These are phyloP conservation scores for Ambispora gerdemannii DNA, from an alignment of 192 early-diverging fungal species.

Conservation along the genomic window DNA sequence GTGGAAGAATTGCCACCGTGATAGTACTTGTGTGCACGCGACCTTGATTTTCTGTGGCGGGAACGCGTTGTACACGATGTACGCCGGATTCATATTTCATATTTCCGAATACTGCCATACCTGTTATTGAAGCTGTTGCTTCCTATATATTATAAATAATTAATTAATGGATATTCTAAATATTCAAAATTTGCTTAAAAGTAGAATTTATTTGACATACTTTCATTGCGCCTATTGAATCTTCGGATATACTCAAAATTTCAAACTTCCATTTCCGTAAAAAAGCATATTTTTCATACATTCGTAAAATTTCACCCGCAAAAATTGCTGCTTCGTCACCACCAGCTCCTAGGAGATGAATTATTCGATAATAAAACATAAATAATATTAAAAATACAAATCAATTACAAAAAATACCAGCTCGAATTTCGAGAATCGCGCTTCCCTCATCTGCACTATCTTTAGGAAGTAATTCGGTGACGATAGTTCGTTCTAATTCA, in stretches of 20 bases:
- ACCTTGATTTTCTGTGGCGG: slow-evolving; percentile 73
- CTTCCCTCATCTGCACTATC: slow-evolving; percentile 66
- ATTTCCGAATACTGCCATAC: slow-evolving; percentile 67
- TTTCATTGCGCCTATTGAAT: slow-evolving; percentile 48
- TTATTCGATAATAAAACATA: background rate
- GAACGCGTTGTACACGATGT: slow-evolving; percentile 80
- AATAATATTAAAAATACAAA: background rate
- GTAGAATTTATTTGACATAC: slow-evolving; percentile 33
- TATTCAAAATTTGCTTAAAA: background rate
- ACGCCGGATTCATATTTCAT: slow-evolving; percentile 81
- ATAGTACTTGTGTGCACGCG: slow-evolving; percentile 75
- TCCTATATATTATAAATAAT: slow-evolving; percentile 41
- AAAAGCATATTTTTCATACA: slow-evolving; percentile 73
- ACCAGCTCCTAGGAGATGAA: slow-evolving; percentile 45
- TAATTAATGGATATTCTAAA: background rate
- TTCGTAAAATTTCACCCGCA: slow-evolving; percentile 61
- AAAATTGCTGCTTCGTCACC: slow-evolving; percentile 79
- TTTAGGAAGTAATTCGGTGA: slow-evolving; percentile 59
- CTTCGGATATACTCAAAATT: slow-evolving; percentile 46
- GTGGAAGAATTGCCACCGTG: slow-evolving; percentile 75
- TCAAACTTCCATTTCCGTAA: slow-evolving; percentile 64
- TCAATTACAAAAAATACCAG: slow-evolving; percentile 44
- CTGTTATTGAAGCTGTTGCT: slow-evolving; percentile 61
- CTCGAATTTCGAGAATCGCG: slow-evolving; percentile 72
- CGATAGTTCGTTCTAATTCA: slow-evolving; percentile 52